phyloP scores from a whole-genome alignment of 768 basidiomycete genomes.

The Psilocybe subaeruginosa region DNA sequence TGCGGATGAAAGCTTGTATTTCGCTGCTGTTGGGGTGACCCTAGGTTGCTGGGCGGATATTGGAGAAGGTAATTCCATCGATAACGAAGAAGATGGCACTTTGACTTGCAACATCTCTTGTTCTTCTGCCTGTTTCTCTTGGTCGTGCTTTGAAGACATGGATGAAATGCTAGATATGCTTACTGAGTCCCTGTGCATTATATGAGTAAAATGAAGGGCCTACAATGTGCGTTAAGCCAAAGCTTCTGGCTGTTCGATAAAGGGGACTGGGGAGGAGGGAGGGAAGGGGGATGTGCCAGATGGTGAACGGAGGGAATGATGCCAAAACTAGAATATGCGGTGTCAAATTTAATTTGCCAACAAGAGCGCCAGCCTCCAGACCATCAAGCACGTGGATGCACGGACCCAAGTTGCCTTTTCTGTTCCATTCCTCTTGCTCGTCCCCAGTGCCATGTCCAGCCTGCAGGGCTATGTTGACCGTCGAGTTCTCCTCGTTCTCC shows the following conservation, averaged over 20 bases:
- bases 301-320: conserved; percentile 9
- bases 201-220: not conserved
- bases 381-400: conserved; percentile 23
- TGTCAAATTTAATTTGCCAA: conserved; percentile 18
- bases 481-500: conserved; percentile 90
- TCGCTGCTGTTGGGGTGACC: conserved; percentile 40
- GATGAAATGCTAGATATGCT: conserved; percentile 6
- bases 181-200: not conserved
- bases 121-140: conserved; percentile 29
- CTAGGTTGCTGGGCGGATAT: conserved; percentile 37
- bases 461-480: conserved; percentile 93
- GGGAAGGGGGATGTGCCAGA: not conserved
- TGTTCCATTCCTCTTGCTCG: conserved; percentile 11
- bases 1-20: conserved; percentile 61
- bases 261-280: conserved; percentile 1
- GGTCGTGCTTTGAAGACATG: conserved; percentile 25
- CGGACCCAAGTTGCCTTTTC: conserved; percentile 14
- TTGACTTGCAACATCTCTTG: conserved; percentile 28
- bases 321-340: conserved; percentile 9
- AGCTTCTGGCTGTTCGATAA: conserved; percentile 7
- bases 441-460: conserved; percentile 66
- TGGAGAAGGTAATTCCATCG: conserved; percentile 56
- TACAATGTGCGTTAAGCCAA: conserved; percentile 16
- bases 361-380: not conserved
- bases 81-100: conserved; percentile 17